Base-by-base conservation (phyloP, 2,329 filamentous ascomycete species). In the Alternaria brassicae region DNA sequence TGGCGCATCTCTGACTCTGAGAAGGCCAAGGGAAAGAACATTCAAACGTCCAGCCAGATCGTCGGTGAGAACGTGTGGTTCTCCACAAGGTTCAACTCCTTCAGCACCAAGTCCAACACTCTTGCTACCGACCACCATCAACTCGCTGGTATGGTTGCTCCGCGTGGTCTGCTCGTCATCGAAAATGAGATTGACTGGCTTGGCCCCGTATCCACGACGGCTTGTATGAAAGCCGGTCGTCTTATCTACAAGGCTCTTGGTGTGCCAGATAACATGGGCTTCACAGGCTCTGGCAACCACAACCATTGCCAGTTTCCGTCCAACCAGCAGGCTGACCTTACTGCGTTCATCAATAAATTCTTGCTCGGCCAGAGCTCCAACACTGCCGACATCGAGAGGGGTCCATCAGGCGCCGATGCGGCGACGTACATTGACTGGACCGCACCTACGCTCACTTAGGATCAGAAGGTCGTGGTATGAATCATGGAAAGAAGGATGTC, bases 1-100 rank as follows among this genome's bases (percentile, higher is more conserved):
- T 88, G 86, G 86, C 83, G 86, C 58, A 72, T 77, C 45, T 76
- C 74, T 27, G 75, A 77, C 60, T 72, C 70, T 9, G 74, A 86
- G 70, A 82, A 86, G 66, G 72, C 70, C 56, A 75, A 80, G 42
- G 85, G 85, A 51, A 81, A 82, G 74, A 86, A 86, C 72, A 86
- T 88, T 68, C 86, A 89, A 77, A 88, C 85, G 0, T 83, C 85
- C 0, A 72, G 77, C 27, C 78, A 88, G 77, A 88, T 88, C 64
- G 79, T 88, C 4, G 78, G 76, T 32, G 86, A 88, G 78, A 88
- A 88, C 67, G 84, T 86, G 19, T 89, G 87, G 86, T 88, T 88
- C 81, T 85, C 84, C 53, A 78, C 78, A 30, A 77, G 78, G 48
- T 85, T 89, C 72, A 81, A 88, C 73, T 59, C 74, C 5, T 86